Evolutionary conservation across 2,329 filamentous ascomycete genomes (phyloP).

Genomic region (Alternaria solani): DNA sequence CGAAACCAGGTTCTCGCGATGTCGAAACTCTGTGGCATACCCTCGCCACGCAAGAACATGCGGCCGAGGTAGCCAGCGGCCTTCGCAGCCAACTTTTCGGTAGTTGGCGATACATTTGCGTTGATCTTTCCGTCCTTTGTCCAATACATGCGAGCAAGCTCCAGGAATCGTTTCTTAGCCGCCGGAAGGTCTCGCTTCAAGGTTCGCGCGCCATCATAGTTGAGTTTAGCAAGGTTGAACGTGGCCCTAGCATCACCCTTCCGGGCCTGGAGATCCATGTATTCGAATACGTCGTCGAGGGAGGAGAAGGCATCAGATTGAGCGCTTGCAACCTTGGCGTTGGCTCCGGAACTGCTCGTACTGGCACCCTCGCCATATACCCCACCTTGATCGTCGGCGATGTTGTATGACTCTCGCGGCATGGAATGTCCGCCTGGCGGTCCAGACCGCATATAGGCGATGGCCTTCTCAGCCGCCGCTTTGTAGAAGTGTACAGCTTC

Average conservation of each 20-base stretch:
- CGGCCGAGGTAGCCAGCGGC: conserved; percentile 86
- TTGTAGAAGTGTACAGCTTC: conserved; percentile 89
- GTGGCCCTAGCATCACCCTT: conserved; percentile 90
- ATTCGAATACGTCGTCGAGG: conserved; percentile 93
- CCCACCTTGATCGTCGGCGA: conserved; percentile 89
- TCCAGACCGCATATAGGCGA: conserved; percentile 85
- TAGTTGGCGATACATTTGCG: conserved; percentile 71
- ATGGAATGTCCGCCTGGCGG: conserved; percentile 86
- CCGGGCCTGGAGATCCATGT: conserved; percentile 86
- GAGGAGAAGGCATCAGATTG: conserved; percentile 84
- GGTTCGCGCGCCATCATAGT: conserved; percentile 84
- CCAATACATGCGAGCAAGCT: conserved; percentile 84
- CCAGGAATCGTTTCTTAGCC: conserved; percentile 82
- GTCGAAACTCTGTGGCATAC: conserved; percentile 78
- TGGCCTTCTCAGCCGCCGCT: conserved; percentile 89
- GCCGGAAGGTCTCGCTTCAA: conserved; percentile 75
- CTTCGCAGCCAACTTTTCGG: conserved; percentile 82
- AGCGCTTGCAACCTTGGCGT: conserved; percentile 75
- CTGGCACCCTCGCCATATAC: conserved; percentile 97
- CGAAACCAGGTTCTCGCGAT: conserved; percentile 84
- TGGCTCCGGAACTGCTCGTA: conserved; percentile 82
- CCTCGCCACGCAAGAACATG: conserved; percentile 90
- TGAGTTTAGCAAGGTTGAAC: conserved; percentile 82
- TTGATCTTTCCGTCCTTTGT: conserved; percentile 76
- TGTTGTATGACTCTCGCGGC: conserved; percentile 79